phyloP scores from a whole-genome alignment of 2,329 filamentous ascomycete species.

The Lecanoromycetidae sp. region DNA sequence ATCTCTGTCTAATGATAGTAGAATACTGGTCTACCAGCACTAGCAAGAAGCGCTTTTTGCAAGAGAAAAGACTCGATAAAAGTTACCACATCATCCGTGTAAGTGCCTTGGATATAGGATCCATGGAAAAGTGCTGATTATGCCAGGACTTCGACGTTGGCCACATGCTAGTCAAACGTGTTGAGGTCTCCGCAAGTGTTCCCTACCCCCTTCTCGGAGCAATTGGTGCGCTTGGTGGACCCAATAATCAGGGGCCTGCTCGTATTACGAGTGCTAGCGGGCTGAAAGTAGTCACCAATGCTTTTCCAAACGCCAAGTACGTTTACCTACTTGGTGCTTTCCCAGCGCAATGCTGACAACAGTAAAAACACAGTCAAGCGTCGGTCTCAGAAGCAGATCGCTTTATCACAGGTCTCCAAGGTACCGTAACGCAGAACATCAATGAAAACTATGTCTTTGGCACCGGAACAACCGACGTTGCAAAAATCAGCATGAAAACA shows the following conservation, averaged over 20 bases:
- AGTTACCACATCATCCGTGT: neutral
- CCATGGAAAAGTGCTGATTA: neutral
- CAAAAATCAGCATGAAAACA: neutral
- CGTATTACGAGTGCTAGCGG: no score
- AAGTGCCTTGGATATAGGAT: neutral
- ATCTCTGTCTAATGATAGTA: neutral
- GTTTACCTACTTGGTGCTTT: neutral
- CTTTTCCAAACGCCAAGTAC: no score
- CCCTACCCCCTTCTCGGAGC: no score
- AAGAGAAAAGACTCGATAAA: neutral
- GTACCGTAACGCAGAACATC: neutral
- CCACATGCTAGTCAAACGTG: neutral
- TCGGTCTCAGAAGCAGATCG: no score
- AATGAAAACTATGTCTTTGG: neutral
- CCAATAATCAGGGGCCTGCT: no score
- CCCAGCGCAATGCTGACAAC: neutral
- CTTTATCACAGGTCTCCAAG: slow-evolving; percentile 7
- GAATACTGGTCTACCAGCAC: neutral
- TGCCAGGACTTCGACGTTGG: neutral
- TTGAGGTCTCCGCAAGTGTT: neutral
- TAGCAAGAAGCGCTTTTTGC: no score
- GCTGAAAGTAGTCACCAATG: no score
- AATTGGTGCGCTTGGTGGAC: no score
- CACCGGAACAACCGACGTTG: no score
- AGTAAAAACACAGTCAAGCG: no score